Evolutionary conservation across 768 basidiomycete species (phyloP).

Genomic region (Rhodosporidiobolus odoratus): DNA sequence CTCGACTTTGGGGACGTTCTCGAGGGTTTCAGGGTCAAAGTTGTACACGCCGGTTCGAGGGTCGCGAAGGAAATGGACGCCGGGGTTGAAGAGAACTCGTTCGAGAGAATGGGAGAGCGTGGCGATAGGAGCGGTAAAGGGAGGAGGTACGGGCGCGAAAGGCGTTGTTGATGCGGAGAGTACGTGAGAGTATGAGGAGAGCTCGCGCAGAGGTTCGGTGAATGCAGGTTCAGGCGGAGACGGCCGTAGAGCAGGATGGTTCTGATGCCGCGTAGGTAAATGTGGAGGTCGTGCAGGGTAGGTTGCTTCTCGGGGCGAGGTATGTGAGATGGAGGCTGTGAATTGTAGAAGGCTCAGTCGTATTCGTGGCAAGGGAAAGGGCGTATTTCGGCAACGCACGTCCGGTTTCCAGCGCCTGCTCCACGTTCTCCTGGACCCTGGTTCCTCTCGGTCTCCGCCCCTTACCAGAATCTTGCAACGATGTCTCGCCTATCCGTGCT

Average conservation of each 20-base stretch:
- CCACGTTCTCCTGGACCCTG: too few relatives aligned
- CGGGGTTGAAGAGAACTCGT: constrained; percentile 70
- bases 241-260: constrained; percentile 10
- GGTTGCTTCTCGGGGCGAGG: too few relatives aligned
- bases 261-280: too few relatives aligned
- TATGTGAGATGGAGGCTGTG: too few relatives aligned
- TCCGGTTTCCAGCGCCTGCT: too few relatives aligned
- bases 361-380: too few relatives aligned
- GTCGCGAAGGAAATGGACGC: constrained; percentile 80
- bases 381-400: too few relatives aligned
- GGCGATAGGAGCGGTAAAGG: constrained; percentile 49
- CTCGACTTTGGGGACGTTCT: constrained; percentile 66
- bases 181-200: constrained; percentile 18
- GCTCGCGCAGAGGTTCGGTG: not conserved
- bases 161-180: constrained; percentile 3
- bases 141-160: constrained; percentile 3
- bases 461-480: too few relatives aligned
- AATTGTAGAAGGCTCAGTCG: too few relatives aligned
- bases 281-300: too few relatives aligned
- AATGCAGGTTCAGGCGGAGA: not conserved
- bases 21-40: constrained; percentile 62
- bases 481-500: too few relatives aligned
- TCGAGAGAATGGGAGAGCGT: constrained; percentile 62
- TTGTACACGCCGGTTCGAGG: constrained; percentile 80
- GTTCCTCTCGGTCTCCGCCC: too few relatives aligned